Evolutionary conservation across 495 filamentous ascomycete species (phyloP), one percentile per base, ranked within the genome.

Genomic region (Lophiotrema nucula): DNA sequence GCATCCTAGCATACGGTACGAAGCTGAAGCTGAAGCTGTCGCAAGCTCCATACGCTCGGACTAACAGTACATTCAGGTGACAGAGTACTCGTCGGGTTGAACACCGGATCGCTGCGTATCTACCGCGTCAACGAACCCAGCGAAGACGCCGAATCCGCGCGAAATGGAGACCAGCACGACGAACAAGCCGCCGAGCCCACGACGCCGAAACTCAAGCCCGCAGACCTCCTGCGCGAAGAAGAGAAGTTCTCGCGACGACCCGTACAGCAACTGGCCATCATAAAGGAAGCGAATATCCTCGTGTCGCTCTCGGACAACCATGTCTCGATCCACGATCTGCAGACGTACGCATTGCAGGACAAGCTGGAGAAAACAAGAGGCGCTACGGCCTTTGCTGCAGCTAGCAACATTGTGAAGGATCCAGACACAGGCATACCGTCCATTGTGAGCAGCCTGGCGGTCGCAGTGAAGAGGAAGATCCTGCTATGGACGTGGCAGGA

Each of bases 401-500:
- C 91, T 2, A 95, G 89, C 45, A 95, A 97, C 73, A 89, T 97
- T 26, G 87, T 93, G 51, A 89, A 91, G 73, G 93, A 99, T 73
- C 74, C 83, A 5, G 81, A 81, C 23, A 96, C 90, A 0, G 87
- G 88, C 19, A 89, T 97, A 37, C 89, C 88, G 0, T 87, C 89
- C 53, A 95, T 97, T 48, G 88, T 97, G 46, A 95, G 89, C 8
- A 77, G 91, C 28, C 74, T 99, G 27, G 92, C 90, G 10, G 92
- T 97, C 1, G 90, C 89, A 0, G 87, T 96, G 10, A 97, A 97
- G 78, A 79, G 93, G 68, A 89, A 88, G 63, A 78, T 97, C 48
- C 61, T 97, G 55, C 72, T 96, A 56, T 97, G 95, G 89, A 84
- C 88, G 43, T 99, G 93, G 93, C 84, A 92, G 60, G 93, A 96